Conservation (phyloP, 352 stramenopile species). For the Phytophthora hybrid region DNA sequence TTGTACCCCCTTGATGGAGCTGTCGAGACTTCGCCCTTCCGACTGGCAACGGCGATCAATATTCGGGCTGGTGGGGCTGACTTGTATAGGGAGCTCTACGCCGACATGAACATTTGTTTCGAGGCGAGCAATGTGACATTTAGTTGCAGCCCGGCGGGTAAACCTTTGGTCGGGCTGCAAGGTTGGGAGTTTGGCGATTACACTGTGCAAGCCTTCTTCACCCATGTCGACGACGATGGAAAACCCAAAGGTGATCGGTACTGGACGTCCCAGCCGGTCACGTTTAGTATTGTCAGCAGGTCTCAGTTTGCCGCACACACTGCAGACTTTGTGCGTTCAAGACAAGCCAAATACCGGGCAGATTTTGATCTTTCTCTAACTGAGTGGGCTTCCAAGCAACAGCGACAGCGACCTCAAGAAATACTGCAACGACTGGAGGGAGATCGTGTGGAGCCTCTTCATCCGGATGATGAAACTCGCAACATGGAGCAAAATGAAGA, state of each 20-base stretch:
- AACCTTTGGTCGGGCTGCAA: background rate
- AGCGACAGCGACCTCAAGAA: background rate
- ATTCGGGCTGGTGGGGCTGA: slow-evolving; percentile 1
- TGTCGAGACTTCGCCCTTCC: slow-evolving; percentile 5
- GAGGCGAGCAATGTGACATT: slow-evolving; percentile 1
- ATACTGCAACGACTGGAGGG: background rate
- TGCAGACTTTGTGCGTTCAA: background rate
- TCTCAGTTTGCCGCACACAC: background rate
- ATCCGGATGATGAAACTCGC: background rate
- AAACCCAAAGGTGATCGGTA: background rate
- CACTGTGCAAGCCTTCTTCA: background rate
- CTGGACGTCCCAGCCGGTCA: background rate
- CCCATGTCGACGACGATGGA: background rate
- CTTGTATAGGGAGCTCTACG: background rate
- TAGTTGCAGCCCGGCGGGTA: background rate
- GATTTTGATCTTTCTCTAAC: background rate
- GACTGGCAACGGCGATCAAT: background rate
- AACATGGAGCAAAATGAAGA: background rate
- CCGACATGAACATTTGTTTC: slow-evolving; percentile 2
- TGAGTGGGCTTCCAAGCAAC: background rate
- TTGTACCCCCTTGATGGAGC: slow-evolving; percentile 13
- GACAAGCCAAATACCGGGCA: background rate
- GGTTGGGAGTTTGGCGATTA: slow-evolving; percentile 30
- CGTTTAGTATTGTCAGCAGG: background rate
- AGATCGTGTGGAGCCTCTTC: background rate